A percentile compares a stretch with the other conserved stretches of the same genome.
phyloP scores from a whole-genome alignment of 805 yeast species.

The Sugiyamaella smithiae region DNA sequence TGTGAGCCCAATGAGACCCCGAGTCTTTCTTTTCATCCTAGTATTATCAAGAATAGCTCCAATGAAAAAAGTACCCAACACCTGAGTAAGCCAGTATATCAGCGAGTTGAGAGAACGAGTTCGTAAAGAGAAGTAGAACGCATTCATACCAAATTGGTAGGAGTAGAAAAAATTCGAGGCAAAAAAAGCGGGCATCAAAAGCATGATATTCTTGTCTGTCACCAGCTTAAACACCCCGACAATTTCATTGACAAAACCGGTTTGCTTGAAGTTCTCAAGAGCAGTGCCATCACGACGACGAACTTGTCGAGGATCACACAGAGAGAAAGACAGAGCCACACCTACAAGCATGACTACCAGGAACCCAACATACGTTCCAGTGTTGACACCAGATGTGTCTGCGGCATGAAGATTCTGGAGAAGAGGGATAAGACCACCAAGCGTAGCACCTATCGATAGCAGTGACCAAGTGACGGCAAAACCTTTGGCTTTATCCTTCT shows the following conservation, averaged over 20 bases:
- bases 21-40: conserved; percentile 38
- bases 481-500: conserved; percentile 48
- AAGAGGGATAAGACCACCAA: conserved; percentile 53
- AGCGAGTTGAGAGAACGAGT: conserved; percentile 54
- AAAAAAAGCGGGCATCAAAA: conserved; percentile 54
- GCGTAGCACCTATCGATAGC: conserved; percentile 56
- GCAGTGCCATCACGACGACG: conserved; percentile 48
- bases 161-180: conserved; percentile 59
- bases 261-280: conserved; percentile 32
- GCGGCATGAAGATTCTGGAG: conserved; percentile 43
- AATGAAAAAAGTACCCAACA: conserved; percentile 51
- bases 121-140: conserved; percentile 50
- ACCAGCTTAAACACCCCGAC: conserved; percentile 38
- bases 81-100: conserved; percentile 53
- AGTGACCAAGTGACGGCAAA: conserved; percentile 55
- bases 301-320: conserved; percentile 32
- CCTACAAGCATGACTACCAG: conserved; percentile 49
- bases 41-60: conserved; percentile 47
- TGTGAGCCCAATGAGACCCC: conserved; percentile 49
- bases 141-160: conserved; percentile 54
- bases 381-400: conserved; percentile 27
- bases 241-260: conserved; percentile 41
- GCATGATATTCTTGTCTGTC: conserved; percentile 41
- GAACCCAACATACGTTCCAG: conserved; percentile 52
- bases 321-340: conserved; percentile 39